Percentiles rank a stretch among this genome's conserved stretches.
phyloP scores from a whole-genome alignment of 179 eudicot species.

The Actinidia chinensis region DNA sequence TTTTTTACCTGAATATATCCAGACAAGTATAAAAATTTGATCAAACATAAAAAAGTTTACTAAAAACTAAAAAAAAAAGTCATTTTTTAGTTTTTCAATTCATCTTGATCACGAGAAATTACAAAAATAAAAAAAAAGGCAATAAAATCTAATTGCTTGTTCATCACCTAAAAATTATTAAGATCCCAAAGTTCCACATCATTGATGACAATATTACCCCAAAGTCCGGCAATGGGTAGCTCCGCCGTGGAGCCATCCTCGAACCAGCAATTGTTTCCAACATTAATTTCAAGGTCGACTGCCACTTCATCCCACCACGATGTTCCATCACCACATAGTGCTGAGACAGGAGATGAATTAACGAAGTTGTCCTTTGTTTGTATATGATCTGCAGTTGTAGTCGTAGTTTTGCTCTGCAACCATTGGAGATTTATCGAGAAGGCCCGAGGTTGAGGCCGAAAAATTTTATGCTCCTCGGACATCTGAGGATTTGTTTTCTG shows the following conservation, averaged over 20 bases:
- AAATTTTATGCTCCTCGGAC: not conserved
- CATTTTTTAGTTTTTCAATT: too few relatives aligned
- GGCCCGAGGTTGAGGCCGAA: slow-evolving; percentile 21
- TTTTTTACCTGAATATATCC: too few relatives aligned
- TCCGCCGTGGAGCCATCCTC: not conserved
- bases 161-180: not conserved
- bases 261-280: not conserved
- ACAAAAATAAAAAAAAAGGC: not conserved
- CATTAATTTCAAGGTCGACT: not conserved
- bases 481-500: not conserved
- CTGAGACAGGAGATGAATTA: not conserved
- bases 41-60: too few relatives aligned
- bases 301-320: not conserved
- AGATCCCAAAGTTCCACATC: not conserved
- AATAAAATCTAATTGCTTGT: not conserved
- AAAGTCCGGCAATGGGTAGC: not conserved
- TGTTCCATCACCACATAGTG: not conserved
- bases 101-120: not conserved
- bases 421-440: slow-evolving; percentile 1
- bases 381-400: too few relatives aligned
- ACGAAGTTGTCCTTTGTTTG: not conserved
- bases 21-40: too few relatives aligned
- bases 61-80: too few relatives aligned
- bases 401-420: not conserved
- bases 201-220: not conserved